Conservation (phyloP, 495 filamentous ascomycete species). For the Tuber indicum region DNA sequence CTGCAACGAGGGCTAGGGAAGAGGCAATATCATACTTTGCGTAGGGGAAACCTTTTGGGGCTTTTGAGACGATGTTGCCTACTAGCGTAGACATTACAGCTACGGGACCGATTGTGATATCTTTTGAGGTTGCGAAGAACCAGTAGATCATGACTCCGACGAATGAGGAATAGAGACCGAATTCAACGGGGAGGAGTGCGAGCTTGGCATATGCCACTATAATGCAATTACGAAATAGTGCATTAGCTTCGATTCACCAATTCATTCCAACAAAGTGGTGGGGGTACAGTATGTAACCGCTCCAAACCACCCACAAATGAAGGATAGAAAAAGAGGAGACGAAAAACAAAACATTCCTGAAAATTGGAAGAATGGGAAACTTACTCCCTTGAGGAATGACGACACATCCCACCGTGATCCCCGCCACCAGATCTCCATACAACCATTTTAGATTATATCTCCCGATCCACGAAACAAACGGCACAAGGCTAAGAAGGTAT, state of each 20-base stretch:
- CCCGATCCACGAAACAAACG: conserved; percentile 79
- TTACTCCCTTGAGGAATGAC: conserved; percentile 84
- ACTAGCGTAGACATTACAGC: conserved; percentile 90
- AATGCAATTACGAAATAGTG: conserved; percentile 2
- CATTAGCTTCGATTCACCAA: neutral
- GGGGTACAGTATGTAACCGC: neutral
- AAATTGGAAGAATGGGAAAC: conserved; percentile 5
- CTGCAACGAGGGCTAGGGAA: conserved; percentile 70
- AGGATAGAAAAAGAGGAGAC: neutral
- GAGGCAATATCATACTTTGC: conserved; percentile 57
- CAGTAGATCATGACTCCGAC: conserved; percentile 96
- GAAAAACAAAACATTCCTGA: neutral
- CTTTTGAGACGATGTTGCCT: conserved; percentile 66
- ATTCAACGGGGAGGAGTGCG: conserved; percentile 70
- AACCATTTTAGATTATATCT: conserved; percentile 89
- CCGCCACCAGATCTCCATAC: conserved; percentile 79
- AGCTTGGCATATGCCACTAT: conserved; percentile 83
- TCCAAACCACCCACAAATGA: neutral
- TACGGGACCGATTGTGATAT: conserved; percentile 98
- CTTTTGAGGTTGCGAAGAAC: conserved; percentile 98
- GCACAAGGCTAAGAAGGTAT: conserved; percentile 70
- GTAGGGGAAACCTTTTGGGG: conserved; percentile 56
- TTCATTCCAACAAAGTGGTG: neutral
- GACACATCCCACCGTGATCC: conserved; percentile 90
- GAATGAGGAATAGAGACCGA: conserved; percentile 92